These are phyloP conservation scores for Mucor ambiguus DNA, from an alignment of 371 early-diverging fungal species.

Conservation along the genomic window DNA sequence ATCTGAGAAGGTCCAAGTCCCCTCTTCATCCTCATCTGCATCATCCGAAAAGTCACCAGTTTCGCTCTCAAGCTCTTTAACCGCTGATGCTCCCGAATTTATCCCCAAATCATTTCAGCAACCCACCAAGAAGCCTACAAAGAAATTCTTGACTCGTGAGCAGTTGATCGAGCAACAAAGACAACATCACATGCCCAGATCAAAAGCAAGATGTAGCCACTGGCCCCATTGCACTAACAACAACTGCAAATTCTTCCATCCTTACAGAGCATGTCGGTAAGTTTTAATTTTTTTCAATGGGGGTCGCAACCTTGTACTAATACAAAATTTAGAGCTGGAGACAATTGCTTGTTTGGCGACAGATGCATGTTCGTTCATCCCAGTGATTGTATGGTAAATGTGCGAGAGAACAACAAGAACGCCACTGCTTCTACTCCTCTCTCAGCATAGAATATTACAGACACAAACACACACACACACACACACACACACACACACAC, in stretches of 20 bases:
- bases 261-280: conserved; percentile 55
- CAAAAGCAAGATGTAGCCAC: conserved; percentile 55
- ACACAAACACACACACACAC: background rate
- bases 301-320: background rate
- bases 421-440: background rate
- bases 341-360: conserved; percentile 48
- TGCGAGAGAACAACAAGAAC: background rate
- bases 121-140: conserved; percentile 14
- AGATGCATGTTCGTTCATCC: conserved; percentile 60
- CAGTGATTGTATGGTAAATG: conserved; percentile 26
- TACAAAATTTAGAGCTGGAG: conserved; percentile 40
- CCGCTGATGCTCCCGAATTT: conserved; percentile 25
- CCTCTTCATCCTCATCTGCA: background rate
- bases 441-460: background rate
- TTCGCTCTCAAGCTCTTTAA: conserved; percentile 5
- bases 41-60: background rate
- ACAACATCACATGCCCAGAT: conserved; percentile 36
- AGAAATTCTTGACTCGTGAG: conserved; percentile 36
- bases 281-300: background rate
- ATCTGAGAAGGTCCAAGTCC: background rate
- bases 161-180: conserved; percentile 44
- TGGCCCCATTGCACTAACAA: conserved; percentile 66
- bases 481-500: no score
- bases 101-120: conserved; percentile 14
- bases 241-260: conserved; percentile 61